These are phyloP conservation scores for Mucor plumbeus DNA, from an alignment of 371 early-diverging fungal genomes.

Conservation along the genomic window DNA sequence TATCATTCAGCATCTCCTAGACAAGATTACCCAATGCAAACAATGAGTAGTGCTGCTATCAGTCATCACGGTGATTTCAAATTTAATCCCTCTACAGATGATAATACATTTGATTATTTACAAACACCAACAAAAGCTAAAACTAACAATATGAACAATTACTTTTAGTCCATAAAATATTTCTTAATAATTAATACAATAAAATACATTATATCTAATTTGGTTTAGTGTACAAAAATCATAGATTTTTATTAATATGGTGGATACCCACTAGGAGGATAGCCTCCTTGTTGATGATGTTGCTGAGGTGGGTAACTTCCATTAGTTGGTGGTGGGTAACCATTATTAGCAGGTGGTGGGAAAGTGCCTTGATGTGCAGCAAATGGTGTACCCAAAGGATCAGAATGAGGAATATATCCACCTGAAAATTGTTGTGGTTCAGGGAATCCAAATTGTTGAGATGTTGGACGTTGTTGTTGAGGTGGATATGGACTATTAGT, in stretches of 20 bases:
- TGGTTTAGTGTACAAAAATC: not conserved
- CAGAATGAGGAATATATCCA: constrained; percentile 22
- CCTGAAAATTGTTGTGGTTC: constrained; percentile 32
- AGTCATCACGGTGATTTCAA: constrained; percentile 8
- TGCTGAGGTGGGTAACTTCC: constrained; percentile 20
- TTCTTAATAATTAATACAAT: not conserved
- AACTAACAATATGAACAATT: not conserved
- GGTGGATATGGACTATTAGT: constrained; percentile 16
- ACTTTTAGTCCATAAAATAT: not conserved
- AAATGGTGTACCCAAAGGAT: constrained; percentile 34
- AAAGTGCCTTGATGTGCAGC: constrained; percentile 36
- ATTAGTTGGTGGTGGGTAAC: constrained; percentile 16
- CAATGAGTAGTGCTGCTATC: constrained; percentile 17
- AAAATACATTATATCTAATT: not conserved
- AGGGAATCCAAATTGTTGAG: constrained; percentile 21
- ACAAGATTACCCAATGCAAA: constrained; percentile 29
- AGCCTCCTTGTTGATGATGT: constrained; percentile 8
- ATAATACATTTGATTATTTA: constrained; percentile 17
- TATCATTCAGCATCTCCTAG: constrained; percentile 18
- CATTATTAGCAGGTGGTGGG: constrained; percentile 6
- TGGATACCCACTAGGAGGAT: constrained; percentile 19
- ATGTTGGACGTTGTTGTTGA: not conserved
- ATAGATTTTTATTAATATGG: constrained; percentile 7
- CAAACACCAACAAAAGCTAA: constrained; percentile 3
- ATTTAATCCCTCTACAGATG: constrained; percentile 5